Percentiles rank a stretch among this genome's conserved stretches.
Conservation (phyloP, 352 stramenopile genomes). For the Phytophthora litchii region DNA sequence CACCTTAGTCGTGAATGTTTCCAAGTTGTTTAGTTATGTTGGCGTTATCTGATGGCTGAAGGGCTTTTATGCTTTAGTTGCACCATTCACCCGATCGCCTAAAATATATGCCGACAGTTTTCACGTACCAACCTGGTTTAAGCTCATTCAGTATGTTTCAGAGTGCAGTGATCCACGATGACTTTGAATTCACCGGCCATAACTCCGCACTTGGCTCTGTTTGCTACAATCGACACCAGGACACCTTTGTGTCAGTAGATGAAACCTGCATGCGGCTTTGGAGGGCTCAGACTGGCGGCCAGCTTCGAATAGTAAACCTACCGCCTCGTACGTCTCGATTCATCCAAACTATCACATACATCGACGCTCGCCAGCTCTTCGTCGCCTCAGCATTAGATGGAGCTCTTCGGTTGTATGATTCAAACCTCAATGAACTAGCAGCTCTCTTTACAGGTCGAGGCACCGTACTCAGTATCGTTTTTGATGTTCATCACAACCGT, state of each 20-base stretch:
- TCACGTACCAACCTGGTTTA: neutral
- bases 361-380: slow-evolving; percentile 67
- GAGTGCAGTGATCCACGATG: slow-evolving; percentile 72
- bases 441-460: slow-evolving; percentile 52
- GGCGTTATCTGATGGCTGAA: no score
- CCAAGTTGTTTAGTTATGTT: no score
- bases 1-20: no score
- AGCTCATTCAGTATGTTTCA: slow-evolving; percentile 49
- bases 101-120: slow-evolving; percentile 21
- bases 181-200: slow-evolving; percentile 61
- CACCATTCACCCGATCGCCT: neutral
- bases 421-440: slow-evolving; percentile 60
- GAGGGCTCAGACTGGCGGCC: slow-evolving; percentile 27
- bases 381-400: slow-evolving; percentile 67
- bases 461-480: slow-evolving; percentile 60
- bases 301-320: slow-evolving; percentile 57
- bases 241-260: slow-evolving; percentile 71
- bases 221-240: slow-evolving; percentile 72
- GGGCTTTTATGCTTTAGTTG: no score
- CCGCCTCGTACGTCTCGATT: slow-evolving; percentile 60
- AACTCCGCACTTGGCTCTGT: slow-evolving; percentile 62
- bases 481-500: slow-evolving; percentile 55
- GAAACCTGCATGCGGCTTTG: slow-evolving; percentile 57
- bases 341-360: slow-evolving; percentile 66
- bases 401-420: slow-evolving; percentile 68